These are phyloP conservation scores for Hibiscus syriacus DNA, from an alignment of 345 rosid genomes.

Conservation along the genomic window DNA sequence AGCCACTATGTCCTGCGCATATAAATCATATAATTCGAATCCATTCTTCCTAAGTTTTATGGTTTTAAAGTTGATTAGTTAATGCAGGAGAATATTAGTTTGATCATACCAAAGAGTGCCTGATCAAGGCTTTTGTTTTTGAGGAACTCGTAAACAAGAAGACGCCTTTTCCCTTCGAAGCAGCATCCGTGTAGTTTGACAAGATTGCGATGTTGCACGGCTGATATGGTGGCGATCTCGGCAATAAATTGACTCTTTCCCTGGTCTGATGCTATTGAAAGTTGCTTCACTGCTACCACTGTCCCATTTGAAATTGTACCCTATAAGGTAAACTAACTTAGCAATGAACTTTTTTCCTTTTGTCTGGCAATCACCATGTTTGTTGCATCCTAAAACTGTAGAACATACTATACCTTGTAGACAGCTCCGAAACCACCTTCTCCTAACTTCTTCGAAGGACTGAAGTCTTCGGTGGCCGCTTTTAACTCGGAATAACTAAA, in stretches of 20 bases:
- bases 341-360: too few relatives aligned
- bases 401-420: too few relatives aligned
- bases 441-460: constrained; percentile 27
- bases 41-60: too few relatives aligned
- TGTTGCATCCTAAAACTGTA: too few relatives aligned
- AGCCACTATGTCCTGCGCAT: constrained; percentile 17
- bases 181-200: constrained; percentile 68
- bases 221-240: constrained; percentile 32
- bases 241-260: constrained; percentile 27
- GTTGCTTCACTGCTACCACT: constrained; percentile 31
- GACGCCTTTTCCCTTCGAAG: constrained; percentile 45
- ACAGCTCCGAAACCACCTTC: constrained; percentile 35
- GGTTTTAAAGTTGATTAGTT: too few relatives aligned
- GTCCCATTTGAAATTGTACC: constrained; percentile 31
- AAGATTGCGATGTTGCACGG: constrained; percentile 60
- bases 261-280: constrained; percentile 28
- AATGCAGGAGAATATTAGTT: too few relatives aligned
- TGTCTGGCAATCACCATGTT: too few relatives aligned
- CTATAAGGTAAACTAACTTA: too few relatives aligned
- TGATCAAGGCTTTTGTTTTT: too few relatives aligned
- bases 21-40: too few relatives aligned
- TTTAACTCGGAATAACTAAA: constrained; percentile 26
- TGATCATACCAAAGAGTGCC: constrained; percentile 40
- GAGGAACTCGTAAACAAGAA: constrained; percentile 67
- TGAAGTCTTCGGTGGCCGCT: constrained; percentile 27